Evolutionary conservation across 2,329 filamentous ascomycete genomes (phyloP), one percentile per base, ranked within the genome.

Genomic region (Fusarium newnesense): DNA sequence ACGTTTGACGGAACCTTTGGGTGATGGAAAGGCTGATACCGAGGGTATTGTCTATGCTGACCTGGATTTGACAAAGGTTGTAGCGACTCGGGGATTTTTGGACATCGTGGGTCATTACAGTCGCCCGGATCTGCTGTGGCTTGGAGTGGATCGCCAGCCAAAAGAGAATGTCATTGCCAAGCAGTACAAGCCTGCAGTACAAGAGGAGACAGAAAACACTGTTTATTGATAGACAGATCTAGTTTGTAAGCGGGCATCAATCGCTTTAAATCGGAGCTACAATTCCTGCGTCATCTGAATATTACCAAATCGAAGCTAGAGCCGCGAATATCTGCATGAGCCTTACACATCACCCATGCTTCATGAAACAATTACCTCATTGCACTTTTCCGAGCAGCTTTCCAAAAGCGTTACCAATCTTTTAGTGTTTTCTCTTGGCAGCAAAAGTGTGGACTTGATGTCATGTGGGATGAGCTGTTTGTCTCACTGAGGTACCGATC

Each of bases 1-100:
- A 12, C 68, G 65, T 4, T 37, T 78, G 36, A 78, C 76, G 0
- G 44, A 52, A 1, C 58, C 75, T 3, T 24, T 78, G 5, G 70
- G 64, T 0, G 68, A 73, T 13, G 75, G 72, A 4, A 67, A 63
- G 16, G 52, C 62, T 0, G 58, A 69, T 21, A 64, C 50, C 2
- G 87, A 90, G 73, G 83, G 84, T 5, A 84, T 89, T 24, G 69
- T 89, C 28, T 85, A 83, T 63, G 86, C 86, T 2, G 85, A 89
- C 54, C 70, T 89, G 42, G 84, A 88, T 43, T 74, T 89, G 49
- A 78, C 78, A 24, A 80, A 81, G 42, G 81, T 84, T 15, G 80
- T 83, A n/a, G 79, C 81, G 34, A 81, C 82, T 1, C 79, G 82
- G 39, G 80, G 80, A 1, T 83, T 84, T 52, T 80, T 84, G 24